Percentiles rank a stretch among this genome's conserved stretches.
Conservation (phyloP, 163 green algal genomes). For the Chloromonas sp. region DNA sequence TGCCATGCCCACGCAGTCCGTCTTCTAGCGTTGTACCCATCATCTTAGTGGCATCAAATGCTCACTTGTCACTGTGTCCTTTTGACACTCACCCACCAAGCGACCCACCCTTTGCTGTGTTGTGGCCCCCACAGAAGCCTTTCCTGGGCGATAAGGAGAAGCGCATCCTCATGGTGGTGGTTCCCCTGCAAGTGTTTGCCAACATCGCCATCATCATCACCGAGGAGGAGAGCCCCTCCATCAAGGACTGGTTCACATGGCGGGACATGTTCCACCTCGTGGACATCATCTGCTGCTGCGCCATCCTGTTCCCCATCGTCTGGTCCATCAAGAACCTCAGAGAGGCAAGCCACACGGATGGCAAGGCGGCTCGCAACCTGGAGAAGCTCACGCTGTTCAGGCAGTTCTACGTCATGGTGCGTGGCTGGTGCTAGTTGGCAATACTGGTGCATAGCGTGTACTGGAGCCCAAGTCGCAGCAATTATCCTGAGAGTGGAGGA, state of each 20-base stretch:
- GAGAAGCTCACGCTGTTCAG: conserved; percentile 91
- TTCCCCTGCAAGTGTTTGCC: conserved; percentile 90
- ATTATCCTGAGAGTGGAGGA: too few relatives aligned
- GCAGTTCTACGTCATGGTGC: conserved; percentile 93
- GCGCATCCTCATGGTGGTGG: conserved; percentile 83
- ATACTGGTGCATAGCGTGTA: too few relatives aligned
- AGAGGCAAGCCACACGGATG: conserved; percentile 50
- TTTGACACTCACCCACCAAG: too few relatives aligned
- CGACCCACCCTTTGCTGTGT: too few relatives aligned
- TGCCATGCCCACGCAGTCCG: too few relatives aligned
- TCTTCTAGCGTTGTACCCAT: too few relatives aligned
- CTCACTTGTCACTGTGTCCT: too few relatives aligned
- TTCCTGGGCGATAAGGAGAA: conserved; percentile 68
- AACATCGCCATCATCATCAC: conserved; percentile 91
- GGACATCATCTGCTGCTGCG: conserved; percentile 97
- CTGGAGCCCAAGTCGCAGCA: too few relatives aligned
- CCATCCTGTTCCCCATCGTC: conserved; percentile 95
- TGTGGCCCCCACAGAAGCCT: conserved; percentile 19
- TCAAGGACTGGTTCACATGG: conserved; percentile 87
- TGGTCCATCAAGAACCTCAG: conserved; percentile 95
- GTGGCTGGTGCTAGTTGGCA: neutral
- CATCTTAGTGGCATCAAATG: too few relatives aligned
- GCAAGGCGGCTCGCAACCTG: conserved; percentile 83
- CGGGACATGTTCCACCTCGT: conserved; percentile 91
- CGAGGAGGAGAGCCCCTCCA: conserved; percentile 81